Percentiles rank a stretch among this genome's conserved stretches.
Conservation (phyloP, 78 protist species). For the Dictyostelium firmibasis region DNA sequence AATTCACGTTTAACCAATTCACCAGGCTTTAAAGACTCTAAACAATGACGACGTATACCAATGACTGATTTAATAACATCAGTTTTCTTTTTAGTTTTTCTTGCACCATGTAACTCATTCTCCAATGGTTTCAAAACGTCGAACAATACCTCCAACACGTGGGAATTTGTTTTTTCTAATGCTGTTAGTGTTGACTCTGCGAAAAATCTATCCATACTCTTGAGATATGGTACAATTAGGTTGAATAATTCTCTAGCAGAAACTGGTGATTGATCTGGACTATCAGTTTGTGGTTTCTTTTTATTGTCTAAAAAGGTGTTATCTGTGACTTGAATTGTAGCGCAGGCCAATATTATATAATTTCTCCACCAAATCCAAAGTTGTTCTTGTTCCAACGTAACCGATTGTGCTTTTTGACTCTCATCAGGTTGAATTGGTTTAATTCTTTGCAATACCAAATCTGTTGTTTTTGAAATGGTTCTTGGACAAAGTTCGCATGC, state of each 20-base stretch:
- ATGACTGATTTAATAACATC: constrained; percentile 55
- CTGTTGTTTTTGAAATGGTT: constrained; percentile 49
- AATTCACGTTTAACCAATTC: constrained; percentile 51
- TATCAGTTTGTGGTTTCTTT: not conserved
- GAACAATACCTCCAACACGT: constrained; percentile 62
- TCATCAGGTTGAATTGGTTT: constrained; percentile 70
- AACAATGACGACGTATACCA: constrained; percentile 72
- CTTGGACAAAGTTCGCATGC: constrained; percentile 44
- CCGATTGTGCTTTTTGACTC: not conserved
- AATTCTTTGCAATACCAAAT: constrained; percentile 33
- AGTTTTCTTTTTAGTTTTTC: constrained; percentile 57
- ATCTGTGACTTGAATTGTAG: constrained; percentile 57
- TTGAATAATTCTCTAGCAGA: constrained; percentile 65
- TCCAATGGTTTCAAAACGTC: constrained; percentile 74
- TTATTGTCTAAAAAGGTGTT: constrained; percentile 30
- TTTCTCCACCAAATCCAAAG: constrained; percentile 77
- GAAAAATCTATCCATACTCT: constrained; percentile 52
- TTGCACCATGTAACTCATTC: constrained; percentile 36
- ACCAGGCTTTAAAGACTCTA: constrained; percentile 63
- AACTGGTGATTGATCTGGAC: not conserved
- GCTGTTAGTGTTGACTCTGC: constrained; percentile 65
- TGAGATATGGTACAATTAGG: constrained; percentile 59
- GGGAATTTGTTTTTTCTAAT: constrained; percentile 68
- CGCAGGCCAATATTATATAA: constrained; percentile 70
- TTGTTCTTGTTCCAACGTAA: constrained; percentile 49